phyloP scores from a whole-genome alignment of 2,329 filamentous ascomycete genomes.

The Microsporum ferrugineum region DNA sequence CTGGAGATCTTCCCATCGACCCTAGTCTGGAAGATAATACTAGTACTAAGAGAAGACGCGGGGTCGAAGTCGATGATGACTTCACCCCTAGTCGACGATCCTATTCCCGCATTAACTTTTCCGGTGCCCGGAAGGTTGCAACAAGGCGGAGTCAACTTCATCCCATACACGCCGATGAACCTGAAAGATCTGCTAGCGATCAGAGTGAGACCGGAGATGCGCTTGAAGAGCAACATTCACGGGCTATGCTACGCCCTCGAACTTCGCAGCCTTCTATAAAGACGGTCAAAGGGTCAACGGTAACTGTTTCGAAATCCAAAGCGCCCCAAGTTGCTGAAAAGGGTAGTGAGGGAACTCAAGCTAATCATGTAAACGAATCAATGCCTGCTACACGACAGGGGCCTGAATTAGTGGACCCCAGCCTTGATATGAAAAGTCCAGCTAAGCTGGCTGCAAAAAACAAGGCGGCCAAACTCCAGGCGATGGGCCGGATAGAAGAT shows the following conservation, averaged over 20 bases:
- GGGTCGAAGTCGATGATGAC: slow-evolving; percentile 17
- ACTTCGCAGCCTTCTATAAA: neutral
- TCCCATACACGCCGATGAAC: neutral
- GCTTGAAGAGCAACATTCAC: neutral
- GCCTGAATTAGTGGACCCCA: neutral
- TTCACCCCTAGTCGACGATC: slow-evolving; percentile 16
- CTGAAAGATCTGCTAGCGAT: slow-evolving; percentile 5
- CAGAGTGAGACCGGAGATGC: neutral
- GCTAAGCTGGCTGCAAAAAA: slow-evolving; percentile 20
- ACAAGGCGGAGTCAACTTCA: slow-evolving; percentile 7
- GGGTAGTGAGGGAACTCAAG: neutral
- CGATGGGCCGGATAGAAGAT: slow-evolving; percentile 22
- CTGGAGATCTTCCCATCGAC: slow-evolving; percentile 14
- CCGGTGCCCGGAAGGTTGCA: neutral
- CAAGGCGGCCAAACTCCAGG: slow-evolving; percentile 24
- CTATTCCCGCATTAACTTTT: neutral
- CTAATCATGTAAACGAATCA: neutral
- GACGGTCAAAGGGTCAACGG: neutral
- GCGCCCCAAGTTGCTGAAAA: neutral
- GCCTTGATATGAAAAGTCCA: neutral
- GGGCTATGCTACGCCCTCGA: neutral
- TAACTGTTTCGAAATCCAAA: neutral
- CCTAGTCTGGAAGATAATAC: neutral
- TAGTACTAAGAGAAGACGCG: slow-evolving; percentile 7
- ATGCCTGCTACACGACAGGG: neutral